A percentile compares a stretch with the other conserved stretches of the same genome.
These are phyloP conservation scores for Pseudocercospora cruenta DNA, from an alignment of 2,329 filamentous ascomycete species.

Conservation along the genomic window DNA sequence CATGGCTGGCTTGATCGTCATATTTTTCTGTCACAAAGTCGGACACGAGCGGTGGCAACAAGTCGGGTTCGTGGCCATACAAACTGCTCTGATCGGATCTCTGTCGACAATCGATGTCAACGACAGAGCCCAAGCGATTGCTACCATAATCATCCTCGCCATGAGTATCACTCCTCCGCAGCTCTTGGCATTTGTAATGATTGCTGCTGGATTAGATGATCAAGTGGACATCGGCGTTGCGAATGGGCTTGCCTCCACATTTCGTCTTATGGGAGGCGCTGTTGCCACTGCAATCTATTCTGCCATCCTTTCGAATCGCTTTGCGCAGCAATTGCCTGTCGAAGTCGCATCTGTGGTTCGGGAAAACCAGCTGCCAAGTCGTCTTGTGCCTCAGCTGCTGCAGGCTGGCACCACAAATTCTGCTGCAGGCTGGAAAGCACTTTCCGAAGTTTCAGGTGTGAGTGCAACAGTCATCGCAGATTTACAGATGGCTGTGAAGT, in stretches of 20 bases:
- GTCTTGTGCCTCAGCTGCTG: constrained; percentile 1
- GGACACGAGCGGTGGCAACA: constrained; percentile 24
- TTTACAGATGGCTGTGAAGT: constrained; percentile 13
- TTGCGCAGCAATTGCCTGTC: constrained; percentile 16
- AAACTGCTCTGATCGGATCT: constrained; percentile 23
- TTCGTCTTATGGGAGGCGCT: constrained; percentile 24
- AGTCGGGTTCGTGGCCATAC: constrained; percentile 21
- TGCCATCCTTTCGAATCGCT: constrained; percentile 20
- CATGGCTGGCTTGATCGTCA: constrained; percentile 70
- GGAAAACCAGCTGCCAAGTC: constrained; percentile 1
- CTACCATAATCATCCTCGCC: constrained; percentile 21
- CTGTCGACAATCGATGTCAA: constrained; percentile 18
- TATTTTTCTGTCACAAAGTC: constrained; percentile 50
- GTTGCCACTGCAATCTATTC: constrained; percentile 25
- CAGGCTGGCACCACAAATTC: constrained; percentile 17
- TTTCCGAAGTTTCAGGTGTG: constrained; percentile 5
- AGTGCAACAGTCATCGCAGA: neutral
- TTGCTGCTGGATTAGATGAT: constrained; percentile 20
- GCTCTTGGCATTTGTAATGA: constrained; percentile 22
- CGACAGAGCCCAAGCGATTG: constrained; percentile 21
- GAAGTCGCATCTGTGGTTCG: constrained; percentile 10
- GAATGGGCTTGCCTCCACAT: constrained; percentile 22
- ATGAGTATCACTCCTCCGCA: constrained; percentile 22
- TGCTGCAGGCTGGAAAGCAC: constrained; percentile 17
- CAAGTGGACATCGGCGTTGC: constrained; percentile 24